Evolutionary conservation across 2,329 filamentous ascomycete species (phyloP).

Genomic region (Stenocarpella maydis): DNA sequence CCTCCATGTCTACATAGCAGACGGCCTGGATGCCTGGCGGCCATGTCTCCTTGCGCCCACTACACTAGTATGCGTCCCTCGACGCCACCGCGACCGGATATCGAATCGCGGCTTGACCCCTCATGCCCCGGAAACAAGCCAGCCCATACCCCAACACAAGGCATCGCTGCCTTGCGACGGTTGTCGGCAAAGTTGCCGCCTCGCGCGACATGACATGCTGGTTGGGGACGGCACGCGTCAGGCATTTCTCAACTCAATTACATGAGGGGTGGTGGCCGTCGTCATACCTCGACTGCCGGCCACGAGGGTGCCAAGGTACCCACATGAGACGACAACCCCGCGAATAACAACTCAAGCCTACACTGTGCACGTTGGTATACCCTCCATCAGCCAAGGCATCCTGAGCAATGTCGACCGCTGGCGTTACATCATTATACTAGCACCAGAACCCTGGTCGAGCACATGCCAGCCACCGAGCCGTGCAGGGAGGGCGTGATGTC

Average conservation of each 20-base stretch:
- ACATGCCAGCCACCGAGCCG: conserved; percentile 28
- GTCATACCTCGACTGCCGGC: conserved; percentile 26
- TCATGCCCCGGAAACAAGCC: conserved; percentile 28
- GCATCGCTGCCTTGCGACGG: conserved; percentile 31
- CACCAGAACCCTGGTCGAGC: conserved; percentile 20
- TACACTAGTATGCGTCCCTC: conserved; percentile 27
- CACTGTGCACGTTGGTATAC: conserved; percentile 19
- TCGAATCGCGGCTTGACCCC: conserved; percentile 26
- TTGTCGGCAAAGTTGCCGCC: conserved; percentile 8
- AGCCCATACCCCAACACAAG: conserved; percentile 28
- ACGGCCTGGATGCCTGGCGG: conserved; percentile 14
- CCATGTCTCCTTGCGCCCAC: not conserved
- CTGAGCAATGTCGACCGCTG: conserved; percentile 5
- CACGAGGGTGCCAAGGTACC: conserved; percentile 11
- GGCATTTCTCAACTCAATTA: conserved; percentile 23
- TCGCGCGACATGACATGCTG: conserved; percentile 19
- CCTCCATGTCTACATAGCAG: conserved; percentile 14
- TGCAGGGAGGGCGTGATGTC: conserved; percentile 25
- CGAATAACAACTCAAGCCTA: conserved; percentile 16
- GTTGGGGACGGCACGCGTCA: conserved; percentile 11
- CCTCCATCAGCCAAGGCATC: conserved; percentile 16
- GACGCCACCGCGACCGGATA: conserved; percentile 25
- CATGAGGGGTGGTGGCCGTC: conserved; percentile 5
- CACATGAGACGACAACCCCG: conserved; percentile 26
- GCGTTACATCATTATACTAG: conserved; percentile 23